These are phyloP conservation scores for Trichaptum fuscoviolaceum DNA, from an alignment of 768 basidiomycete species.

Conservation along the genomic window DNA sequence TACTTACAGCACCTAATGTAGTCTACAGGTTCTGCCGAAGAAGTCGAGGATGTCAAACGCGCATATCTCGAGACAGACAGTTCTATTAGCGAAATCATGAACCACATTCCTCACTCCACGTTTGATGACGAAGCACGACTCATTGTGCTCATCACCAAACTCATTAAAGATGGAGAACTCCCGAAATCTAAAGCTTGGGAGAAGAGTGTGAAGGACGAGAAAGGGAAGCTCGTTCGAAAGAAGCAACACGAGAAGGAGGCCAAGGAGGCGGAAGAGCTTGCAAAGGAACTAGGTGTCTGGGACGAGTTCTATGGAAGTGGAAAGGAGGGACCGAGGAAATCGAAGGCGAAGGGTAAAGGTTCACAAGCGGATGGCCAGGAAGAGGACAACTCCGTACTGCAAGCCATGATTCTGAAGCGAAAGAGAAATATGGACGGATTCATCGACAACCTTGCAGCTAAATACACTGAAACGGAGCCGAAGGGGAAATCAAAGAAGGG, in stretches of 20 bases:
- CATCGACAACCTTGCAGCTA: constrained; percentile 69
- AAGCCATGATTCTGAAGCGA: constrained; percentile 78
- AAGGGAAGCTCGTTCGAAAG: constrained; percentile 65
- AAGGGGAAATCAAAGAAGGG: constrained; percentile 51
- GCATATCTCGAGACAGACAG: constrained; percentile 74
- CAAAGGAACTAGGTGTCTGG: constrained; percentile 89
- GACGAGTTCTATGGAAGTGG: constrained; percentile 87
- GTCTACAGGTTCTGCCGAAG: constrained; percentile 73
- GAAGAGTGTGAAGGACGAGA: constrained; percentile 70
- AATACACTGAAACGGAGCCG: constrained; percentile 52
- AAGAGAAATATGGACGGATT: constrained; percentile 66
- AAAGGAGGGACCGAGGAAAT: constrained; percentile 54
- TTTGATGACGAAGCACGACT: constrained; percentile 84
- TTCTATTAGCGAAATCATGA: constrained; percentile 76
- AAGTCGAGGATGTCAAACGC: constrained; percentile 67
- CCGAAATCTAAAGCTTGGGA: constrained; percentile 58
- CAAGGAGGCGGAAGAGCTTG: constrained; percentile 74
- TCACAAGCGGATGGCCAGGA: constrained; percentile 32
- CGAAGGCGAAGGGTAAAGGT: constrained; percentile 44
- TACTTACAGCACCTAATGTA: constrained; percentile 7
- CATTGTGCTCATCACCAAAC: constrained; percentile 55
- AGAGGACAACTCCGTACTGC: constrained; percentile 64
- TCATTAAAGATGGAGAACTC: constrained; percentile 61
- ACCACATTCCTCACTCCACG: constrained; percentile 79
- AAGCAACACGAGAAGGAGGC: constrained; percentile 78